These are phyloP conservation scores for Starmerella tilneyi DNA, from an alignment of 805 yeast species.

Conservation along the genomic window DNA sequence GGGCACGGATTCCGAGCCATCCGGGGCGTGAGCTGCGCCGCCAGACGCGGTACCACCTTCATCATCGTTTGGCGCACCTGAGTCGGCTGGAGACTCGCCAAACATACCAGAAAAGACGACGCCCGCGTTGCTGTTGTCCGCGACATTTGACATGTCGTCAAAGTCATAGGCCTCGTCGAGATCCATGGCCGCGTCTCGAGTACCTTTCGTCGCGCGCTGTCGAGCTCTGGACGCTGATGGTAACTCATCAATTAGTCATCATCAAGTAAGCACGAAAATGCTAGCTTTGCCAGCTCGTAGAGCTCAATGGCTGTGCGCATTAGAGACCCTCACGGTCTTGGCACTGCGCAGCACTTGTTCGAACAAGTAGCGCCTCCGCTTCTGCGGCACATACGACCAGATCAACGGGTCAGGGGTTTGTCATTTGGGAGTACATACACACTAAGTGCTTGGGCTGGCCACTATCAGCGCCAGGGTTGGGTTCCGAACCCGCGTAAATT, in stretches of 20 bases:
- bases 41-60: background rate
- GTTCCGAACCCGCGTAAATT: too few relatives aligned
- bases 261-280: background rate
- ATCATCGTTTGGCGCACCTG: background rate
- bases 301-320: too few relatives aligned
- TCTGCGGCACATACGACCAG: too few relatives aligned
- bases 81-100: constrained; percentile 5
- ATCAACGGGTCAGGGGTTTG: too few relatives aligned
- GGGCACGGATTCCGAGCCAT: background rate
- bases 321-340: too few relatives aligned
- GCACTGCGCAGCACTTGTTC: too few relatives aligned
- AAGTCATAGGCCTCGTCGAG: constrained; percentile 16
- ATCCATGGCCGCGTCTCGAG: constrained; percentile 12
- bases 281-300: background rate
- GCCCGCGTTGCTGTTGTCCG: constrained; percentile 7
- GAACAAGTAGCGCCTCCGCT: too few relatives aligned
- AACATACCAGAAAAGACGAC: constrained; percentile 5
- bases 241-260: constrained; percentile 1
- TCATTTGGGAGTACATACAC: too few relatives aligned
- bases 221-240: background rate
- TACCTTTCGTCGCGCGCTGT: background rate
- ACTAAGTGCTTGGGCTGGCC: too few relatives aligned
- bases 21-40: background rate
- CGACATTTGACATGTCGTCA: constrained; percentile 5
- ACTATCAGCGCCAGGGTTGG: too few relatives aligned